Base-by-base conservation (phyloP, 2,329 filamentous ascomycete genomes). In the Nannizzia gypsea region DNA sequence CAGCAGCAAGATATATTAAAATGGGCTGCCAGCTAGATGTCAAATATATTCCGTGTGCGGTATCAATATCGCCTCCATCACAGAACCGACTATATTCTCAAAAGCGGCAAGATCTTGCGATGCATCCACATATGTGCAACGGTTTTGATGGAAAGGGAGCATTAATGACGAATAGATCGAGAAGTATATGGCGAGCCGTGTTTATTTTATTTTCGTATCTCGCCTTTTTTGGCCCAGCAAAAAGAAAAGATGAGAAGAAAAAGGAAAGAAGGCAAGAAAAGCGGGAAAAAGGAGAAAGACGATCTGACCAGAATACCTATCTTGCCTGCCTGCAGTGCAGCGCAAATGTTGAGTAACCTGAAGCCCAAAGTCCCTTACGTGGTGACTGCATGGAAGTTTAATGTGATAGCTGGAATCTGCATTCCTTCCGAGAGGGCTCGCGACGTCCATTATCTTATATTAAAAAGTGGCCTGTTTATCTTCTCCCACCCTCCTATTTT, bases 331-430 rank as follows among this genome's bases (percentile, higher is more conserved):
- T n/a, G 26, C 50, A 24, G 9, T 11, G 31, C 31, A 36, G n/a
- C 26, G 24, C 50, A 34, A 17, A 54, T 54, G 50, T 54, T 11
- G 50, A 36, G 28, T 34, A 54, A 31, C 28, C 31, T 36, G n/a
- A 28, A 15, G 26, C 26, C 50, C 50, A 54, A 54, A 54, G 28
- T 31, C 24, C 50, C 50, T 31, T 54, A 54, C 50, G 26, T 54
- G 50, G 50, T 54, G 13, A 34, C 50, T 31, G 50, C 50, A 54
- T 34, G 20, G 50, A 54, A 54, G 50, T 54, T 36, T 54, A 54
- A 36, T 6, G 50, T 34, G 24, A 26, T 31, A 11, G 20, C 31
- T 54, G 50, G 26, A 31, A n/a, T 54, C 26, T 54, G 50, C 50
- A 17, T 54, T 54, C 50, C 9, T 11, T 54, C 50, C 28, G 50